Conservation (phyloP, 2,329 filamentous ascomycete genomes). For the Emergomyces orientalis region DNA sequence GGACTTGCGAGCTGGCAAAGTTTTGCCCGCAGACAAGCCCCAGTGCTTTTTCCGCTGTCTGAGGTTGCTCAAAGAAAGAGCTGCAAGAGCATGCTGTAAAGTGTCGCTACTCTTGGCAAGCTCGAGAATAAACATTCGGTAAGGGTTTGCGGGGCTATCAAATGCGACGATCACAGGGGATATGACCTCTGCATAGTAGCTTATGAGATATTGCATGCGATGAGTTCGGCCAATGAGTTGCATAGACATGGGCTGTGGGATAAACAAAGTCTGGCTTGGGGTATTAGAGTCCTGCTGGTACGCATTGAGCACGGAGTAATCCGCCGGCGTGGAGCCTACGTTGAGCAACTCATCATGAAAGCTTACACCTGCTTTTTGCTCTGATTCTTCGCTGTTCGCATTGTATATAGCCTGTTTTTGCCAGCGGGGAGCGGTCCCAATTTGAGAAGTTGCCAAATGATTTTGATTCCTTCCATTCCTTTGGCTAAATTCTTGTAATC, state of each 20-base stretch:
- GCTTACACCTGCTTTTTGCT: background rate
- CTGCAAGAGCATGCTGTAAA: slow-evolving; percentile 86
- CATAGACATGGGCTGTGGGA: slow-evolving; percentile 30
- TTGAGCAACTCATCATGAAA: background rate
- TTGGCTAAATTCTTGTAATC: background rate
- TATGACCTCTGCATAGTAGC: slow-evolving; percentile 89
- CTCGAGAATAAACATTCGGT: slow-evolving; percentile 69
- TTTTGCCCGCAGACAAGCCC: slow-evolving; percentile 46
- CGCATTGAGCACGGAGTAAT: background rate
- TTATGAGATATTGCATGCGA: slow-evolving; percentile 79
- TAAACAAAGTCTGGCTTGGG: slow-evolving; percentile 9
- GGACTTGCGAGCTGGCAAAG: slow-evolving; percentile 41
- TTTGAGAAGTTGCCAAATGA: background rate
- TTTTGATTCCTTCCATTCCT: background rate
- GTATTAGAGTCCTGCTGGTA: background rate
- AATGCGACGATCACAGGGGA: slow-evolving; percentile 87
- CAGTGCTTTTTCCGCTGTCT: slow-evolving; percentile 61
- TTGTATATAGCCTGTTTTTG: background rate
- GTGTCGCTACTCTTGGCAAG: slow-evolving; percentile 69
- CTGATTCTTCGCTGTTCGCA: background rate
- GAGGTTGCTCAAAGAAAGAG: slow-evolving; percentile 78
- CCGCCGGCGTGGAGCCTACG: background rate
- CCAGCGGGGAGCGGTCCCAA: background rate
- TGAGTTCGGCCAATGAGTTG: slow-evolving; percentile 54
- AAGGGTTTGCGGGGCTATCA: slow-evolving; percentile 77